phyloP scores from a whole-genome alignment of 2,329 filamentous ascomycete genomes.

The Aspergillus puulaauensis region DNA sequence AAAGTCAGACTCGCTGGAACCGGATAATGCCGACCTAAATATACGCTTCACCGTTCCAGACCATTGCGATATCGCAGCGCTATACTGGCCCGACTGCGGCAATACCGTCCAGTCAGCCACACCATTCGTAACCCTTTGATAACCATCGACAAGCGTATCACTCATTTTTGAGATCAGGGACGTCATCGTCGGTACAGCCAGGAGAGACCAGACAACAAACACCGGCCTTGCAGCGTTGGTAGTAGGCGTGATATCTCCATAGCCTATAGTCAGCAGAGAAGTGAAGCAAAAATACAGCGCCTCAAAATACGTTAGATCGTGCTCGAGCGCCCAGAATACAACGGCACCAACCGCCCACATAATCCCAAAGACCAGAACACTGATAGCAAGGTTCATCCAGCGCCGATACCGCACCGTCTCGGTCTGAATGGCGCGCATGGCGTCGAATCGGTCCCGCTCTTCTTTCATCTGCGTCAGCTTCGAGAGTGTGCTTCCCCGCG shows the following conservation, averaged over 20 bases:
- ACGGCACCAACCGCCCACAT: conserved; percentile 80
- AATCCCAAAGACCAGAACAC: conserved; percentile 65
- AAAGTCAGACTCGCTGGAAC: no score
- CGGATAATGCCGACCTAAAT: no score
- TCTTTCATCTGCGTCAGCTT: conserved; percentile 60
- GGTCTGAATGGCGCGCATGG: conserved; percentile 79
- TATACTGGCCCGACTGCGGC: conserved; percentile 60
- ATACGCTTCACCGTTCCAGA: no score
- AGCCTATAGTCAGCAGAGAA: conserved; percentile 80
- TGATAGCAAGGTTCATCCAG: conserved; percentile 72
- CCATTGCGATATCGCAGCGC: conserved; percentile 6
- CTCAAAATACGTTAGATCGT: conserved; percentile 66
- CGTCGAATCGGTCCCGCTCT: conserved; percentile 68
- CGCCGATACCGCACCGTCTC: conserved; percentile 64
- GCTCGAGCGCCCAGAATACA: conserved; percentile 67
- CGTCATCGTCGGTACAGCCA: conserved; percentile 85
- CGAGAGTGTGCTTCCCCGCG: conserved; percentile 17
- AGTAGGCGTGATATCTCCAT: conserved; percentile 75
- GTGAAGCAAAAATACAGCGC: conserved; percentile 85
- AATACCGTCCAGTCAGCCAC: conserved; percentile 67
- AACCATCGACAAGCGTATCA: conserved; percentile 71
- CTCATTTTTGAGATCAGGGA: conserved; percentile 81
- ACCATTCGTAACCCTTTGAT: conserved; percentile 61
- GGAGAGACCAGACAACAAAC: conserved; percentile 88
- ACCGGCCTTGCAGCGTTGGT: conserved; percentile 78